Evolutionary conservation across 352 stramenopile genomes (phyloP), one percentile per base, ranked within the genome.

Genomic region (Pythium dissimile): DNA sequence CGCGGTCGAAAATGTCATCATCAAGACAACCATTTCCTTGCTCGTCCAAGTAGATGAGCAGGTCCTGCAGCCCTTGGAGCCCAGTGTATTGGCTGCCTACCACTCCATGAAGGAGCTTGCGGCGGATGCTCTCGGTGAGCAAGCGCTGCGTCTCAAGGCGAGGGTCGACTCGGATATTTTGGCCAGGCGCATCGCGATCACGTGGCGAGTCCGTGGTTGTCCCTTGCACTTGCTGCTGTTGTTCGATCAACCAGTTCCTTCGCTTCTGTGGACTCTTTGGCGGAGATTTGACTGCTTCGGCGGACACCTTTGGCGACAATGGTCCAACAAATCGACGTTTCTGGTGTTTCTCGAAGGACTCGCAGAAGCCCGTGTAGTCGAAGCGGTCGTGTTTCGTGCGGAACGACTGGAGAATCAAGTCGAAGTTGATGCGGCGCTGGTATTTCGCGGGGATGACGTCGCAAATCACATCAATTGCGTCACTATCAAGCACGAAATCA

Each of bases 61-160:
- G 50, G 11, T 77, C 76, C 49, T 81, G 61, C 34, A 89, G 52
- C 1, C 76, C 74, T 4, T 74, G 34, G 38, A 72, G 86, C 0
- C 76, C 79, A 6, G 79, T 47, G 1, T 44, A 54, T 2, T 71
- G 55, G 6, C 57, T 28, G 3, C 71, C 64, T 26, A 75, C 39
- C 5, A 85, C 49, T 0, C 78, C 78, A 12, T 56, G 70, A 10
- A 86, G 60, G 9, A 87, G 60, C 58, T 89, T 89, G 12, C 65
- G 66, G 5, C 76, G 76, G 42, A 87, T 73, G 31, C 70, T 80
- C 20, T 74, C 60, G 35, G 65, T 71, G 2, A 84, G 46, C 16
- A 85, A 31, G 0, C 74, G 66, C 45, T 87, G 79, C 0, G 62
- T 68, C 47, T 87, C 76, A 3, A 89, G 47, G 11, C 74, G 70